phyloP scores from a whole-genome alignment of 805 yeast species.

The Metschnikowia bowlesiae region DNA sequence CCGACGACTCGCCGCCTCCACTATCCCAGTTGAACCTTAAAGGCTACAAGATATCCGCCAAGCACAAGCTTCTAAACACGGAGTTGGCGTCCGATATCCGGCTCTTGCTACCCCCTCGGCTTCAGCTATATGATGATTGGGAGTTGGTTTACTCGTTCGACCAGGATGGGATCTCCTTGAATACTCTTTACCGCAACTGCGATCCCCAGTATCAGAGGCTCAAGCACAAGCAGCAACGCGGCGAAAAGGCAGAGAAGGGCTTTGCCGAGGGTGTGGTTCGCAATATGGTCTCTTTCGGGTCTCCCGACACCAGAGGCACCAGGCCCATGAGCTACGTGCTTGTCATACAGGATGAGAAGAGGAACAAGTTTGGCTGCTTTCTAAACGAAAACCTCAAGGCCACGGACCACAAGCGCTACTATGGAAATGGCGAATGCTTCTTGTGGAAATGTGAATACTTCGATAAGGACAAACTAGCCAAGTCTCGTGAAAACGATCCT shows the following conservation, averaged over 20 bases:
- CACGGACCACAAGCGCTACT: conserved; percentile 67
- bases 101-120: conserved; percentile 66
- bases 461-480: conserved; percentile 13
- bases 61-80: conserved; percentile 50
- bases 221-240: conserved; percentile 8
- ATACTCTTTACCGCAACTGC: conserved; percentile 63
- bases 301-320: conserved; percentile 16
- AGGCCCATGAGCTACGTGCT: conserved; percentile 67
- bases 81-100: conserved; percentile 75
- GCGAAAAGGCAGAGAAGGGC: conserved; percentile 24
- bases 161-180: conserved; percentile 85
- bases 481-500: conserved; percentile 8
- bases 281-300: conserved; percentile 27
- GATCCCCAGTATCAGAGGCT: conserved; percentile 40
- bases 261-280: conserved; percentile 33
- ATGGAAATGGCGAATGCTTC: conserved; percentile 95
- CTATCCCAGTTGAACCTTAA: conserved; percentile 50
- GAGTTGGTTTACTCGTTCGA: conserved; percentile 74
- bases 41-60: conserved; percentile 62
- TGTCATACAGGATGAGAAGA: conserved; percentile 60
- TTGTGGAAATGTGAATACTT: conserved; percentile 71
- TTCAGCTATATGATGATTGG: conserved; percentile 80
- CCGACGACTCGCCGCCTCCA: conserved; percentile 33
- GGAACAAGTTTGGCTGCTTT: conserved; percentile 73
- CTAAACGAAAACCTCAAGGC: conserved; percentile 69